These are phyloP conservation scores for Benincasa hispida DNA, from an alignment of 306 rosid species.

Conservation along the genomic window DNA sequence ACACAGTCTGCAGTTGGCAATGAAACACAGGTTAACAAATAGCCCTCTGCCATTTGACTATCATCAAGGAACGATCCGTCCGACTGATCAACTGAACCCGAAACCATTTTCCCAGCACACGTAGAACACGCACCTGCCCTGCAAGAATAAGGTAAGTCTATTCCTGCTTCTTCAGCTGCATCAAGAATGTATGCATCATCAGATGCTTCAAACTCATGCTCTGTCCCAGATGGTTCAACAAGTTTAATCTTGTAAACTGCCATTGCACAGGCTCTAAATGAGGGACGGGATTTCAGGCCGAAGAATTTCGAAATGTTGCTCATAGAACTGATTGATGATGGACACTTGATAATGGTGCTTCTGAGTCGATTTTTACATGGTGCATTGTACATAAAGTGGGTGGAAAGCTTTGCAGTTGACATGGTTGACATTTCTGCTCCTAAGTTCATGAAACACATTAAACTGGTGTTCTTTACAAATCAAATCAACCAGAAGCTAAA, in stretches of 20 bases:
- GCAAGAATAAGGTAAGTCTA: constrained; percentile 80
- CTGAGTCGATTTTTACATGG: constrained; percentile 12
- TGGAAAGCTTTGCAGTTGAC: constrained; percentile 31
- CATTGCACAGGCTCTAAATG: constrained; percentile 43
- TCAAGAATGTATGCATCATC: constrained; percentile 64
- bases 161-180: constrained; percentile 63
- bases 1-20: constrained; percentile 62
- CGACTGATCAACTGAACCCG: constrained; percentile 61
- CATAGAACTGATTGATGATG: constrained; percentile 35
- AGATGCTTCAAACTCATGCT: constrained; percentile 56
- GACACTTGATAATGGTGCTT: constrained; percentile 26
- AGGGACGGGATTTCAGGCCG: constrained; percentile 45
- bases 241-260: constrained; percentile 63
- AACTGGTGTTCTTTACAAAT: background rate
- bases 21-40: constrained; percentile 51
- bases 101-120: constrained; percentile 51
- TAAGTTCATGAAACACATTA: constrained; percentile 13
- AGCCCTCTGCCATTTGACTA: constrained; percentile 41
- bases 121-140: constrained; percentile 86
- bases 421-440: constrained; percentile 45
- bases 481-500: background rate
- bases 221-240: constrained; percentile 46
- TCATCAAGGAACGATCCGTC: constrained; percentile 78
- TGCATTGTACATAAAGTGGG: constrained; percentile 22
- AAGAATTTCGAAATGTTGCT: constrained; percentile 32